Percentiles rank a stretch among this genome's conserved stretches.
phyloP scores from a whole-genome alignment of 2,329 filamentous ascomycete genomes.

The Hypomyces perniciosus region DNA sequence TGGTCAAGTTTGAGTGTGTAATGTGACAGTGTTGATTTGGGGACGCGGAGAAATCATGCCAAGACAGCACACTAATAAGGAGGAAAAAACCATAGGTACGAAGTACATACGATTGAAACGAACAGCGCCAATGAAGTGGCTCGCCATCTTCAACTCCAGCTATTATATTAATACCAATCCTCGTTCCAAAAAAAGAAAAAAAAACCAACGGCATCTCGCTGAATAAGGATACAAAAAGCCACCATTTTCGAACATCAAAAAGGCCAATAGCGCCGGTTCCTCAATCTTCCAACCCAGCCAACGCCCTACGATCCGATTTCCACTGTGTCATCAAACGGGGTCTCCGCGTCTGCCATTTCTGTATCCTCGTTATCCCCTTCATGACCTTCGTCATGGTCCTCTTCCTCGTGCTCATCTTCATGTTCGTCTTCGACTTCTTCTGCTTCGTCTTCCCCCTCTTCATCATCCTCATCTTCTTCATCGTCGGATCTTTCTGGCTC shows the following conservation, averaged over 20 bases:
- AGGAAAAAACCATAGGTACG: too few relatives aligned
- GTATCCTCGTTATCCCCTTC: slow-evolving; percentile 14
- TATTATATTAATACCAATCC: too few relatives aligned
- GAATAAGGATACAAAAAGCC: neutral
- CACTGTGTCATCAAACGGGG: slow-evolving; percentile 7
- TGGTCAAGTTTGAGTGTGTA: too few relatives aligned
- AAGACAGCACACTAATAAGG: too few relatives aligned
- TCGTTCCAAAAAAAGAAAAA: neutral
- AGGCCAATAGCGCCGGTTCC: neutral
- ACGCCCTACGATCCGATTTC: slow-evolving; percentile 7
- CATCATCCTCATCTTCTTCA: slow-evolving; percentile 13
- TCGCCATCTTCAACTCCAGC: too few relatives aligned
- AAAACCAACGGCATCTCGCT: neutral
- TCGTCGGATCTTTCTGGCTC: slow-evolving; percentile 19
- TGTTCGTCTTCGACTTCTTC: slow-evolving; percentile 3
- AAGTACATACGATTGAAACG: too few relatives aligned
- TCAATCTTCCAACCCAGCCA: neutral
- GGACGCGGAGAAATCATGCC: too few relatives aligned
- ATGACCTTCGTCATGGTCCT: slow-evolving; percentile 9
- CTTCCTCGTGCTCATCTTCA: neutral
- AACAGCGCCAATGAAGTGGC: too few relatives aligned
- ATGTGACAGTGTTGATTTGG: too few relatives aligned
- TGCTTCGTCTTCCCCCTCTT: slow-evolving; percentile 16
- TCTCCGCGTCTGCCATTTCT: slow-evolving; percentile 10
- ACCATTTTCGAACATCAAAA: neutral